Evolutionary conservation across 305 asterid genomes (phyloP).

Genomic region (Fraxinus sp.): DNA sequence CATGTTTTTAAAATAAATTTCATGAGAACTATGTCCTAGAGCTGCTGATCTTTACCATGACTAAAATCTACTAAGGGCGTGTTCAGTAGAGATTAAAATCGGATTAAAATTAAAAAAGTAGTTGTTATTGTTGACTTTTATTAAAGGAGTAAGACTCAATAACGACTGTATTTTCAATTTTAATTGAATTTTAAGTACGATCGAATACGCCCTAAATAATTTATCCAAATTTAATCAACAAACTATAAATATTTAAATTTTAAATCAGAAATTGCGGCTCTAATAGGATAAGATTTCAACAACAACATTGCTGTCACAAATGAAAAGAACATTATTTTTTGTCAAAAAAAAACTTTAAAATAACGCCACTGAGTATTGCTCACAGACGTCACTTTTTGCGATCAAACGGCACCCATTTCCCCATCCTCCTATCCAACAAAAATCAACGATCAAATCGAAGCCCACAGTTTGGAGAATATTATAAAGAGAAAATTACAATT

Average conservation of each 20-base stretch:
- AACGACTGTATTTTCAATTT: too few relatives aligned
- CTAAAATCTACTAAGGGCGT: neutral
- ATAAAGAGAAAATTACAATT: neutral
- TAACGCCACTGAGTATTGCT: neutral
- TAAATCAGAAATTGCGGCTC: neutral
- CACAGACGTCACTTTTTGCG: neutral
- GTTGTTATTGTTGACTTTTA: too few relatives aligned
- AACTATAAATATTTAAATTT: neutral
- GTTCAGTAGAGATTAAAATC: too few relatives aligned
- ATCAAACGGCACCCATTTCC: neutral
- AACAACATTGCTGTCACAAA: neutral
- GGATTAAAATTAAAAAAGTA: too few relatives aligned
- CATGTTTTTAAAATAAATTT: too few relatives aligned
- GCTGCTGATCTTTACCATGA: too few relatives aligned
- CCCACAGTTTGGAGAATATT: neutral
- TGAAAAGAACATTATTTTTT: neutral
- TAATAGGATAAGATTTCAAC: neutral
- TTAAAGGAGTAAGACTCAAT: too few relatives aligned
- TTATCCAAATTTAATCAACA: neutral
- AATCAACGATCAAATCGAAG: neutral
- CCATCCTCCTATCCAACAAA: neutral
- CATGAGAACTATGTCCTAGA: too few relatives aligned
- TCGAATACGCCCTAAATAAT: too few relatives aligned
- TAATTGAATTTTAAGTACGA: too few relatives aligned
- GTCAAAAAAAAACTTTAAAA: neutral